Percentiles rank a stretch among this genome's conserved stretches.
These are phyloP conservation scores for Hypomontagnella monticulosa DNA, from an alignment of 495 filamentous ascomycete species.

Conservation along the genomic window DNA sequence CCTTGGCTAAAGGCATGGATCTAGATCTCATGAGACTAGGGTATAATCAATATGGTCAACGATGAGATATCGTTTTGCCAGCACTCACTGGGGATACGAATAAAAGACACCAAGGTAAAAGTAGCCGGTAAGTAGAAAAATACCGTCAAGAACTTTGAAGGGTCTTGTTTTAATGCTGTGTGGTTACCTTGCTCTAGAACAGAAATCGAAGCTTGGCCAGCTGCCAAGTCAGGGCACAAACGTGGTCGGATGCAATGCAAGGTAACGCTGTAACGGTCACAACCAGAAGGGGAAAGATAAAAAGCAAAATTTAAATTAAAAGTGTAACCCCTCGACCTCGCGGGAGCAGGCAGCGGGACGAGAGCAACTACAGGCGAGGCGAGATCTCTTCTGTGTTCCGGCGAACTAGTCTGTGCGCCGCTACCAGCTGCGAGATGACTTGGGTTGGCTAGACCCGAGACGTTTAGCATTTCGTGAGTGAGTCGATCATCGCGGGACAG, in stretches of 20 bases:
- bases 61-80: not conserved
- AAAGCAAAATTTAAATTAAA: slow-evolving; percentile 24
- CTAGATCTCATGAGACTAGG: slow-evolving; percentile 13
- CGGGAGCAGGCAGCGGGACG: slow-evolving; percentile 14
- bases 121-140: no score
- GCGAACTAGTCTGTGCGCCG: slow-evolving; percentile 39
- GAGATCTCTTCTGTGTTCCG: slow-evolving; percentile 35
- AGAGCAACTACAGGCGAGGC: slow-evolving; percentile 23
- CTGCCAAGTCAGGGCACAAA: slow-evolving; percentile 14
- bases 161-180: not conserved
- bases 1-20: slow-evolving; percentile 12
- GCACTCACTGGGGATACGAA: no score
- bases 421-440: slow-evolving; percentile 23
- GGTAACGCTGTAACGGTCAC: slow-evolving; percentile 36
- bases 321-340: slow-evolving; percentile 8
- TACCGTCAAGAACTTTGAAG: no score
- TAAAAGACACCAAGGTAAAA: no score
- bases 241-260: slow-evolving; percentile 26
- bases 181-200: not conserved
- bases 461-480: slow-evolving; percentile 1
- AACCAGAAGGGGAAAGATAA: slow-evolving; percentile 5
- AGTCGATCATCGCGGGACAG: slow-evolving; percentile 24
- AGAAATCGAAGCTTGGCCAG: slow-evolving; percentile 5
- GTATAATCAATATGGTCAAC: not conserved
- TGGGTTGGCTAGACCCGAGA: slow-evolving; percentile 15